Evolutionary conservation across 2,329 filamentous ascomycete species (phyloP).

Genomic region (Aspergillus sp.): DNA sequence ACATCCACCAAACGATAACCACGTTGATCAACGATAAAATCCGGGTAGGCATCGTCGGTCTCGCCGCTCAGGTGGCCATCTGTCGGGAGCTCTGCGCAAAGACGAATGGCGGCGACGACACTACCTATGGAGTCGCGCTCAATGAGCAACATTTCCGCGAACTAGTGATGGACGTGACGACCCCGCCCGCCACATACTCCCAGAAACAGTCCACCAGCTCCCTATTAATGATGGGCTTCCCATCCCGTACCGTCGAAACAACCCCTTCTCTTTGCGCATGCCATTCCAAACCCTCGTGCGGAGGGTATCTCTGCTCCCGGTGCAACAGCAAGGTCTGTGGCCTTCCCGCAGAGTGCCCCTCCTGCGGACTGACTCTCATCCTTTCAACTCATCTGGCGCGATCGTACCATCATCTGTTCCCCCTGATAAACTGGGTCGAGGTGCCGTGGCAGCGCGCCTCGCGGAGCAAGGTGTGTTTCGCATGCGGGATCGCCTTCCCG

Average conservation of each 20-base stretch:
- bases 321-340: slow-evolving; percentile 87
- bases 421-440: slow-evolving; percentile 84
- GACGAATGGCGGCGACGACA: slow-evolving; percentile 75
- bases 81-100: slow-evolving; percentile 84
- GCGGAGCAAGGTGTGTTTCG: slow-evolving; percentile 66
- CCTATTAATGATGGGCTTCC: slow-evolving; percentile 97
- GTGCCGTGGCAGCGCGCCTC: slow-evolving; percentile 77
- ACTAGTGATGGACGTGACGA: slow-evolving; percentile 83
- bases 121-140: slow-evolving; percentile 77
- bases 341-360: slow-evolving; percentile 85
- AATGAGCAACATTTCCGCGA: slow-evolving; percentile 87
- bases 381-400: slow-evolving; percentile 88
- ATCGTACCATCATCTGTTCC: slow-evolving; percentile 93
- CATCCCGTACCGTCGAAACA: slow-evolving; percentile 75
- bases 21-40: slow-evolving; percentile 79
- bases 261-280: slow-evolving; percentile 81
- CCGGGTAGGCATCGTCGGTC: slow-evolving; percentile 82
- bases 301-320: slow-evolving; percentile 87
- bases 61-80: slow-evolving; percentile 88
- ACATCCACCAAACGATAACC: slow-evolving; percentile 87
- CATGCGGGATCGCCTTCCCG: slow-evolving; percentile 75
- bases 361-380: slow-evolving; percentile 87
- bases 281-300: slow-evolving; percentile 75
- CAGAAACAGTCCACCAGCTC: slow-evolving; percentile 49
- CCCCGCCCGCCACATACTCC: slow-evolving; percentile 77